Percentiles rank a stretch among this genome's conserved stretches.
These are phyloP conservation scores for Trypanosoma vivax DNA, from an alignment of 208 protist genomes.

Conservation along the genomic window DNA sequence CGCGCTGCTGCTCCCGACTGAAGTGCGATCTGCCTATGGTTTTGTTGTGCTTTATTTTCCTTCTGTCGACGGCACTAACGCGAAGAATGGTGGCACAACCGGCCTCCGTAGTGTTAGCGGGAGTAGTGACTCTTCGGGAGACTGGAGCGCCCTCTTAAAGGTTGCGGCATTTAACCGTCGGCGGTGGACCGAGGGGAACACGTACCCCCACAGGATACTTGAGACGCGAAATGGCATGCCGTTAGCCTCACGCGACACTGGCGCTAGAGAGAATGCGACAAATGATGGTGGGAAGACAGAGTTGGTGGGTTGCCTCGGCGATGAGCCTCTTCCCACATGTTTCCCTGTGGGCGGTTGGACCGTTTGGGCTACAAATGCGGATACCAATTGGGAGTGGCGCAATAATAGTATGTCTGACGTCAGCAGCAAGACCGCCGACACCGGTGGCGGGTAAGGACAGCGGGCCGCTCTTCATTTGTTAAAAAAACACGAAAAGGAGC, in stretches of 20 bases:
- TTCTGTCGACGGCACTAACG: neutral
- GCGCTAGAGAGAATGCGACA: too few relatives aligned
- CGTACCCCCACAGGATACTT: slow-evolving; percentile 13
- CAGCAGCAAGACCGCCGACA: too few relatives aligned
- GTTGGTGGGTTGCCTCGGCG: neutral
- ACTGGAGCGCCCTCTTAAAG: slow-evolving; percentile 8
- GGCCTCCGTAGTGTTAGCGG: too few relatives aligned
- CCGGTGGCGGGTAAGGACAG: too few relatives aligned
- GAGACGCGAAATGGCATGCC: slow-evolving; percentile 17
- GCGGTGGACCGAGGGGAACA: slow-evolving; percentile 15
- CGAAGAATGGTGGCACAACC: neutral
- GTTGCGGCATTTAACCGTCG: slow-evolving; percentile 18
- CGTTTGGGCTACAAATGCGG: slow-evolving; percentile 18
- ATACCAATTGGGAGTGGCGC: slow-evolving; percentile 23
- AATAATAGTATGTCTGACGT: neutral
- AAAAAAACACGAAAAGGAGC: slow-evolving; percentile 18
- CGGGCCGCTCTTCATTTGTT: slow-evolving; percentile 2
- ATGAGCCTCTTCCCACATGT: slow-evolving; percentile 3
- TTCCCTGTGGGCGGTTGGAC: slow-evolving; percentile 22
- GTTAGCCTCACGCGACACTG: neutral
- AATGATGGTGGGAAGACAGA: too few relatives aligned
- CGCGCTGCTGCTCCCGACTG: neutral
- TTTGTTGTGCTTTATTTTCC: slow-evolving; percentile 14
- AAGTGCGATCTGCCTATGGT: slow-evolving; percentile 9
- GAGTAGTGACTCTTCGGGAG: neutral